phyloP scores from a whole-genome alignment of 1,139 yeast species.

The Meyerozyma smithsonii region DNA sequence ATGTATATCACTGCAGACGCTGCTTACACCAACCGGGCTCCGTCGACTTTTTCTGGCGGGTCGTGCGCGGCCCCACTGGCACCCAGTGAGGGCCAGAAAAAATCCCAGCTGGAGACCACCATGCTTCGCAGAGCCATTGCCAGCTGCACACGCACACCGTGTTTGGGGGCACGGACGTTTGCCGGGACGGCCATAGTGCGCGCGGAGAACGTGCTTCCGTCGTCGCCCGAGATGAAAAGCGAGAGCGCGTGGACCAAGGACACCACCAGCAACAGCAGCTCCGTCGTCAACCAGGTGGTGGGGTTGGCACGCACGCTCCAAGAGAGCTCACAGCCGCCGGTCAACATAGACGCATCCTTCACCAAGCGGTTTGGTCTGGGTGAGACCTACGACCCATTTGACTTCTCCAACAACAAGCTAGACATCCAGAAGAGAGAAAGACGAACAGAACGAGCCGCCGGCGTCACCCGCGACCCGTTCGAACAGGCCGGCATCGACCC shows the following conservation, averaged over 20 bases:
- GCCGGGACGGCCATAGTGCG: neutral
- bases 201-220: constrained; percentile 17
- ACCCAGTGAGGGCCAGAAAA: neutral
- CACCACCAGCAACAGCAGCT: constrained; percentile 7
- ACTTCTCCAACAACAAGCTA: constrained; percentile 56
- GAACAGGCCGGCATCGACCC: constrained; percentile 59
- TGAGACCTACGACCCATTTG: constrained; percentile 67
- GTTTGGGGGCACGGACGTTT: neutral
- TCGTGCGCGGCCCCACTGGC: neutral
- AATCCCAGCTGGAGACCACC: neutral
- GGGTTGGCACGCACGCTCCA: constrained; percentile 29
- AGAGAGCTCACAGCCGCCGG: constrained; percentile 21
- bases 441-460: constrained; percentile 12
- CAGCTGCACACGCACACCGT: neutral
- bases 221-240: constrained; percentile 32
- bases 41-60: constrained; percentile 1
- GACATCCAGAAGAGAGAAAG: constrained; percentile 29
- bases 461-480: constrained; percentile 34
- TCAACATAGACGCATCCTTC: constrained; percentile 26
- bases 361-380: constrained; percentile 39
- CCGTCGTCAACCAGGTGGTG: constrained; percentile 20
- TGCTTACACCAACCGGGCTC: neutral
- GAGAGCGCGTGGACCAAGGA: constrained; percentile 23
- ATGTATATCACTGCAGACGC: too few relatives aligned
- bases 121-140: neutral